phyloP scores from a whole-genome alignment of 345 rosid genomes.

The Brassica incana region DNA sequence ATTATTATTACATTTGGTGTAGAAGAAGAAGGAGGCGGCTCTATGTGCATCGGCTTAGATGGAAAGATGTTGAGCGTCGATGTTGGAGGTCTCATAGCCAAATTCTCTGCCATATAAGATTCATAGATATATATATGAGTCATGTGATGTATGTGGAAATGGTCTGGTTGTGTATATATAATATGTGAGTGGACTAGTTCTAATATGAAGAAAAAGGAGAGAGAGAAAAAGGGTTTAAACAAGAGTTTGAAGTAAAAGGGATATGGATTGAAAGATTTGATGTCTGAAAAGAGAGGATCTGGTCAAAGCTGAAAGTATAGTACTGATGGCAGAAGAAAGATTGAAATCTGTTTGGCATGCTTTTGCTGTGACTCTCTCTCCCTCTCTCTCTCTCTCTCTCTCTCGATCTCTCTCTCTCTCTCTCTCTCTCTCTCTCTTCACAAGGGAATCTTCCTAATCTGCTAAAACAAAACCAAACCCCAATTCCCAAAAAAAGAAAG shows the following conservation, averaged over 20 bases:
- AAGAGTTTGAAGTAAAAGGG: conserved; percentile 27
- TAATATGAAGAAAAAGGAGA: conserved; percentile 23
- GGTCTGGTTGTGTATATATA: conserved; percentile 22
- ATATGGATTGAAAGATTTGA: conserved; percentile 33
- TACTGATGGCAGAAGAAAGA: conserved; percentile 46
- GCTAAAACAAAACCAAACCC: conserved; percentile 32
- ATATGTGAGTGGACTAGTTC: conserved; percentile 30
- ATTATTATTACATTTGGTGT: conserved; percentile 33
- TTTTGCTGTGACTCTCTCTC: conserved; percentile 54
- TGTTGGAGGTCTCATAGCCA: conserved; percentile 93
- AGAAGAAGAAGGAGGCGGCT: conserved; percentile 52
- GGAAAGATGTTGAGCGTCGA: conserved; percentile 96
- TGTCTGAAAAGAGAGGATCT: conserved; percentile 53
- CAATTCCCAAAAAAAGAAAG: conserved; percentile 26
- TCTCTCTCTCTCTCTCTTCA: conserved; percentile 29
- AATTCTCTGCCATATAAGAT: conserved; percentile 54
- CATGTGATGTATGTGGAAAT: conserved; percentile 30
- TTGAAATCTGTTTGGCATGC: conserved; percentile 54
- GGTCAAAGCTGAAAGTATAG: conserved; percentile 68
- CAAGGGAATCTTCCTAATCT: conserved; percentile 30
- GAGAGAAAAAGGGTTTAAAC: conserved; percentile 37
- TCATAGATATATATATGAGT: not conserved
- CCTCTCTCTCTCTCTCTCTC: not conserved
- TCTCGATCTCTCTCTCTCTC: conserved; percentile 31
- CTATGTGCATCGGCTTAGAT: conserved; percentile 92